Evolutionary conservation across 179 eudicot genomes (phyloP).

Genomic region (Patellifolia procumbens): DNA sequence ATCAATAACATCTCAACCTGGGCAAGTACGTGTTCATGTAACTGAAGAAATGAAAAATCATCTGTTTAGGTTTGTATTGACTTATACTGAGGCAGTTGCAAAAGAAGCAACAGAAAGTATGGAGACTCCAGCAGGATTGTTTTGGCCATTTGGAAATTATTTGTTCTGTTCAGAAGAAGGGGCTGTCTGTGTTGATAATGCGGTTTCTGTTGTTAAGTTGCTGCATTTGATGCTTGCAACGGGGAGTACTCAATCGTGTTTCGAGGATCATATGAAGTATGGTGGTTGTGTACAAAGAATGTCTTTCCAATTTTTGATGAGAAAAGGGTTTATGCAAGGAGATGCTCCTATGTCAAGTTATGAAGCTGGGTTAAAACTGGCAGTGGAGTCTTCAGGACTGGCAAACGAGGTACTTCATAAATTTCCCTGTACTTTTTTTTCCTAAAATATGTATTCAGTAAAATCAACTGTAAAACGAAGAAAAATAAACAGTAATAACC

Average conservation of each 20-base stretch:
- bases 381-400: conserved; percentile 63
- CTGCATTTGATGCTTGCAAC: conserved; percentile 57
- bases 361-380: conserved; percentile 70
- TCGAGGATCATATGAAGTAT: conserved; percentile 71
- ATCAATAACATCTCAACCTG: conserved; percentile 28
- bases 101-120: conserved; percentile 21
- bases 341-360: conserved; percentile 44
- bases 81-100: conserved; percentile 33
- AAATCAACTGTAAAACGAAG: too few species aligned
- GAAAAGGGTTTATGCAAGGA: conserved; percentile 35
- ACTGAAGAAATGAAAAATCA: conserved; percentile 38
- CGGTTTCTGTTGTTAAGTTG: conserved; percentile 50
- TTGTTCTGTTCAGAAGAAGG: conserved; percentile 73
- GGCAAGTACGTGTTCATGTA: conserved; percentile 26
- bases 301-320: conserved; percentile 46
- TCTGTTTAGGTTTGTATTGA: conserved; percentile 41
- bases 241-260: conserved; percentile 44
- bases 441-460: too few species aligned
- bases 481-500: too few species aligned
- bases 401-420: conserved; percentile 38
- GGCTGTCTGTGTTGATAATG: conserved; percentile 65
- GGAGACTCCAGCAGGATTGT: conserved; percentile 22
- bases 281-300: conserved; percentile 44
- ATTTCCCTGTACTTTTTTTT: background rate
- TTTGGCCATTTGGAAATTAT: conserved; percentile 78